phyloP scores from a whole-genome alignment of 352 stramenopile genomes.

The Globisporangium paroecandrum region DNA sequence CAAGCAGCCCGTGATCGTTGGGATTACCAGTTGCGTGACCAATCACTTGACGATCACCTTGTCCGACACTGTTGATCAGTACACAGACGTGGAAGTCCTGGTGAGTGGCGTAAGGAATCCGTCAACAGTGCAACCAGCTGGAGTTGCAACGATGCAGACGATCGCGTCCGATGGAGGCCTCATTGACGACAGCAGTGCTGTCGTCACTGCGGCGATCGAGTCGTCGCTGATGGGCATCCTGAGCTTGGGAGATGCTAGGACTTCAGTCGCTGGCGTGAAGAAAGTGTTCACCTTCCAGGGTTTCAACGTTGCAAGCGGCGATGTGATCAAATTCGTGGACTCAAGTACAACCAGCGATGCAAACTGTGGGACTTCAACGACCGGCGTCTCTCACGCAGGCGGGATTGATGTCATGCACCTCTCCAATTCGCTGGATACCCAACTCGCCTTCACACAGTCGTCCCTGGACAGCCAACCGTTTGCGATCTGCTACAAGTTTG shows the following conservation, averaged over 20 bases:
- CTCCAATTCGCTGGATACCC: conserved; percentile 18
- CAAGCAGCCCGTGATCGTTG: conserved; percentile 28
- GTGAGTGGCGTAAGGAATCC: conserved; percentile 49
- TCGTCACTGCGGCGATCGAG: conserved; percentile 34
- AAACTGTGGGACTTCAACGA: conserved; percentile 42
- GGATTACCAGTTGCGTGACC: conserved; percentile 23
- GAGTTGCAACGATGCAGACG: conserved; percentile 23
- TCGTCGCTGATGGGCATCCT: conserved; percentile 37
- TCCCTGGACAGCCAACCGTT: conserved; percentile 39
- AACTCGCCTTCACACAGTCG: conserved; percentile 43
- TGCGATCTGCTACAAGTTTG: conserved; percentile 67
- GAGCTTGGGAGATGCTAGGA: conserved; percentile 39
- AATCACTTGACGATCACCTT: conserved; percentile 38
- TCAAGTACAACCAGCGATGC: conserved; percentile 43
- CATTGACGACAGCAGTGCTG: conserved; percentile 35
- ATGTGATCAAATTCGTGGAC: conserved; percentile 69
- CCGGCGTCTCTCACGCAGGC: conserved; percentile 46
- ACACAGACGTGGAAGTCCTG: conserved; percentile 31
- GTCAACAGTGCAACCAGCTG: conserved; percentile 26
- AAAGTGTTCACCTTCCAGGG: conserved; percentile 57
- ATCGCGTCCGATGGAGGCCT: conserved; percentile 40
- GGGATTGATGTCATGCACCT: conserved; percentile 32
- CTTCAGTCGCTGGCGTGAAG: conserved; percentile 41
- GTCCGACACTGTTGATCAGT: conserved; percentile 35
- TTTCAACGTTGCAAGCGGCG: conserved; percentile 27